phyloP scores from a whole-genome alignment of 805 yeast genomes.

The Candida koratica region DNA sequence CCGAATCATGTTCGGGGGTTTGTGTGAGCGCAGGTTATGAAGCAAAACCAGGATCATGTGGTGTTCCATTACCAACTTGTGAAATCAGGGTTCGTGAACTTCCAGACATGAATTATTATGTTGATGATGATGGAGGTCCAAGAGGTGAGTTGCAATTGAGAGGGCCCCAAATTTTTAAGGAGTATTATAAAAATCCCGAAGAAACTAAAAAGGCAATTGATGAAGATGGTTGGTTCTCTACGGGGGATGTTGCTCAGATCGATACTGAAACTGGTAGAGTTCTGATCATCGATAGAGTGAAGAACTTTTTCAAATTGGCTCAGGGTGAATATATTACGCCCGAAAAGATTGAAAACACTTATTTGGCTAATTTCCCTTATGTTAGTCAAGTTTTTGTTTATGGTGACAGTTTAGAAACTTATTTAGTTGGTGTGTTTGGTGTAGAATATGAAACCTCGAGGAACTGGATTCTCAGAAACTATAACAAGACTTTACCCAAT shows the following conservation, averaged over 20 bases:
- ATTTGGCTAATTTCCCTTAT: constrained; percentile 48
- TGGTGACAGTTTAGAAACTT: constrained; percentile 58
- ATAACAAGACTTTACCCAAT: constrained; percentile 17
- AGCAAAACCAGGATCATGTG: constrained; percentile 31
- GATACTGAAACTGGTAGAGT: constrained; percentile 41
- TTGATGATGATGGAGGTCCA: constrained; percentile 27
- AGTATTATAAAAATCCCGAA: constrained; percentile 46
- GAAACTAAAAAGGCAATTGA: constrained; percentile 46
- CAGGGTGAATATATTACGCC: constrained; percentile 65
- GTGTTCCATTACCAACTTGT: constrained; percentile 45
- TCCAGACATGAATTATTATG: constrained; percentile 56
- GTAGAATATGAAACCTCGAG: constrained; percentile 43
- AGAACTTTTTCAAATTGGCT: constrained; percentile 66
- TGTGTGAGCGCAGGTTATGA: constrained; percentile 41
- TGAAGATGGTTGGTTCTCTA: constrained; percentile 52
- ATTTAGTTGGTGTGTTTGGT: constrained; percentile 60
- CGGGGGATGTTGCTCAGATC: constrained; percentile 50
- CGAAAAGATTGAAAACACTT: constrained; percentile 66
- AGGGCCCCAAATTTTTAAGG: constrained; percentile 54
- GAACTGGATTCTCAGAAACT: constrained; percentile 19
- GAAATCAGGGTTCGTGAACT: constrained; percentile 58
- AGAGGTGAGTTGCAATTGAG: constrained; percentile 54
- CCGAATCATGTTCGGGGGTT: constrained; percentile 61
- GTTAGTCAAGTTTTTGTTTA: constrained; percentile 55
- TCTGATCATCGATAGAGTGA: constrained; percentile 66